Evolutionary conservation across 805 yeast genomes (phyloP), one percentile per base, ranked within the genome.

Genomic region (Ogataea glucozyma): DNA sequence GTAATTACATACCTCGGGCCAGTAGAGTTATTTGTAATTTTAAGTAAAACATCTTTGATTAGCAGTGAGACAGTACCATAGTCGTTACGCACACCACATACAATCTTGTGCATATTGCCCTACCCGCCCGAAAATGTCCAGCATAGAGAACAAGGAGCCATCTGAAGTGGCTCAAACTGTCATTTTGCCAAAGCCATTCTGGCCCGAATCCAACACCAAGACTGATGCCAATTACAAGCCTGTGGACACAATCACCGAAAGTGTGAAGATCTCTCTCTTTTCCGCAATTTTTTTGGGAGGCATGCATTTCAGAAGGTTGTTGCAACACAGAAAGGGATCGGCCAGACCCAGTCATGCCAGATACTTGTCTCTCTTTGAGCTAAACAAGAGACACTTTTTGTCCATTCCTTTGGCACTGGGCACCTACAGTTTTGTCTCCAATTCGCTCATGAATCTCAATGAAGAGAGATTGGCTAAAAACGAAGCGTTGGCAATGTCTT

Each of bases 291-390:
- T 66, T 35, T 46, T 65, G 14, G 65, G 63, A 16, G 71, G 68
- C 43, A 62, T 61, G 63, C 69, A 66, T 31, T 44, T 65, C 17
- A 60, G 71, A 57, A 56, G 70, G 44, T 37, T 61, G 40, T 36
- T 65, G 23, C 70, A 66, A 47, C 59, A 58, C 33, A 53, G 67
- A 46, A 65, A 59, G 47, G 70, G 69, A 8, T 53, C 68, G 9
- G 64, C 68, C 2, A 61, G 70, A 58, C 69, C 71, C 8, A 67
- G 71, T 42, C 56, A 56, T 34, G 64, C 62, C n/a, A 49, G 61
- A 31, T 65, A 64, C 43, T 48, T 65, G 26, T 45, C 57, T 8
- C 38, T 65, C 34, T 63, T 65, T 41, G 62, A 62, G 41, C 44
- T 65, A 20, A 40, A 47, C 4, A 56, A 51, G 38, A 51, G 57